Conservation (phyloP, 345 rosid species). For the Pistacia vera region DNA sequence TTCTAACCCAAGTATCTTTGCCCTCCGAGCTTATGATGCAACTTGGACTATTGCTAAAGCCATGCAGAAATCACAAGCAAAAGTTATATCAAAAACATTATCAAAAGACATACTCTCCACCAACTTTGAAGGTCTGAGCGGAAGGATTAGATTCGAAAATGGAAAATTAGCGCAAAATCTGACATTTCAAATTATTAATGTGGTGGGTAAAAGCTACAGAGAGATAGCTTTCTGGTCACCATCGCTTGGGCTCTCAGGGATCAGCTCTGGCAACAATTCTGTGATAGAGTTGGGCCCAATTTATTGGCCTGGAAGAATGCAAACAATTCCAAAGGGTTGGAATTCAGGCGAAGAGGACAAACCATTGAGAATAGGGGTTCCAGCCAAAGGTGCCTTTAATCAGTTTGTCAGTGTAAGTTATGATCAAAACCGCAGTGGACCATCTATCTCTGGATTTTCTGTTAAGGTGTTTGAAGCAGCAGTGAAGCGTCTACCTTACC, state of each 20-base stretch:
- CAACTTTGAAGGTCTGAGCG: conserved; percentile 30
- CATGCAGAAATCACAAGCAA: conserved; percentile 12
- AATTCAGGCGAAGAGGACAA: not conserved
- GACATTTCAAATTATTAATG: conserved; percentile 32
- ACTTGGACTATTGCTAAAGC: conserved; percentile 24
- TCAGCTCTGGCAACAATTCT: not conserved
- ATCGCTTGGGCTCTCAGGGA: conserved; percentile 16
- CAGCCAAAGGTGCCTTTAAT: conserved; percentile 29
- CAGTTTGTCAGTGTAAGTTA: conserved; percentile 29
- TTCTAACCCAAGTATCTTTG: conserved; percentile 28
- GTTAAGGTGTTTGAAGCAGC: conserved; percentile 32
- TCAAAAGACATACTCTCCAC: conserved; percentile 13
- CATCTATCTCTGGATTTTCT: conserved; percentile 32
- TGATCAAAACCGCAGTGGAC: conserved; percentile 11
- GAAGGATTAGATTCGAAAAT: conserved; percentile 24
- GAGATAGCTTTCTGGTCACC: conserved; percentile 36
- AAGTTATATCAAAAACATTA: not conserved
- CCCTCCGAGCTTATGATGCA: conserved; percentile 43
- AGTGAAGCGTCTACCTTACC: conserved; percentile 23
- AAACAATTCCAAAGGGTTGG: conserved; percentile 28
- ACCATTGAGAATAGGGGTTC: conserved; percentile 35
- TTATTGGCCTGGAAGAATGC: conserved; percentile 39
- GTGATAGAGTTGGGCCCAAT: conserved; percentile 17
- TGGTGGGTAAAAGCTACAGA: conserved; percentile 33
- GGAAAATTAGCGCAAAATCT: conserved; percentile 1